Evolutionary conservation across 2,329 filamentous ascomycete species (phyloP).

Genomic region (Exophiala spinifera): DNA sequence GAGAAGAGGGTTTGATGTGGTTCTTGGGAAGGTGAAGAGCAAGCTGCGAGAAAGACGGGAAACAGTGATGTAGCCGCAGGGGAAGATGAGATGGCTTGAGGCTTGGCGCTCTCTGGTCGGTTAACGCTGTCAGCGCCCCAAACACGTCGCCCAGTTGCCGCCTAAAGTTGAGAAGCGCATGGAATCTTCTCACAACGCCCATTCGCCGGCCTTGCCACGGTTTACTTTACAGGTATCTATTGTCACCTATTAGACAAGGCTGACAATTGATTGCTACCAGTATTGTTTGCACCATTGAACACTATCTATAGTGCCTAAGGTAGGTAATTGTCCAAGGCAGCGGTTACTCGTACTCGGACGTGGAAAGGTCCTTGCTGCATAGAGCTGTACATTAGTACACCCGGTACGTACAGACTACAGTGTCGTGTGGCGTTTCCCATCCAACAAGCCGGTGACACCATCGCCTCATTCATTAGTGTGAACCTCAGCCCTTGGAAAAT

Average conservation of each 20-base stretch:
- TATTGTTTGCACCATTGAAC: neutral
- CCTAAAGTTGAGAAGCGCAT: slow-evolving; percentile 15
- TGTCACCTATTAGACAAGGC: neutral
- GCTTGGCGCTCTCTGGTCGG: slow-evolving; percentile 16
- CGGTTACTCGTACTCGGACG: no score
- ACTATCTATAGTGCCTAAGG: neutral
- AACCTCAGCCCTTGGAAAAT: no score
- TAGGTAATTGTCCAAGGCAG: neutral
- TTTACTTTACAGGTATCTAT: neutral
- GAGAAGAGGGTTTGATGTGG: slow-evolving; percentile 2
- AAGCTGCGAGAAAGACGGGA: neutral
- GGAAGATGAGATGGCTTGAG: slow-evolving; percentile 4
- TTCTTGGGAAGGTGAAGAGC: slow-evolving; percentile 10
- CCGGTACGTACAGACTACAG: no score
- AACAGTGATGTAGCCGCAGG: slow-evolving; percentile 13
- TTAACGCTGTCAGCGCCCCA: slow-evolving; percentile 13
- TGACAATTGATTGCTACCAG: no score
- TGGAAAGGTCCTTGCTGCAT: no score
- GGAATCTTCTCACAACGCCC: slow-evolving; percentile 12
- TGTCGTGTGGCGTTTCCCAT: no score
- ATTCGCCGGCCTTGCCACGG: slow-evolving; percentile 2
- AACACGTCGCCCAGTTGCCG: slow-evolving; percentile 23
- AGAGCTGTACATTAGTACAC: no score
- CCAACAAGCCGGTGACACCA: no score
- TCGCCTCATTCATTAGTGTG: no score